Evolutionary conservation across 495 filamentous ascomycete genomes (phyloP), one percentile per base, ranked within the genome.

Genomic region (Recurvomyces mirabilis): DNA sequence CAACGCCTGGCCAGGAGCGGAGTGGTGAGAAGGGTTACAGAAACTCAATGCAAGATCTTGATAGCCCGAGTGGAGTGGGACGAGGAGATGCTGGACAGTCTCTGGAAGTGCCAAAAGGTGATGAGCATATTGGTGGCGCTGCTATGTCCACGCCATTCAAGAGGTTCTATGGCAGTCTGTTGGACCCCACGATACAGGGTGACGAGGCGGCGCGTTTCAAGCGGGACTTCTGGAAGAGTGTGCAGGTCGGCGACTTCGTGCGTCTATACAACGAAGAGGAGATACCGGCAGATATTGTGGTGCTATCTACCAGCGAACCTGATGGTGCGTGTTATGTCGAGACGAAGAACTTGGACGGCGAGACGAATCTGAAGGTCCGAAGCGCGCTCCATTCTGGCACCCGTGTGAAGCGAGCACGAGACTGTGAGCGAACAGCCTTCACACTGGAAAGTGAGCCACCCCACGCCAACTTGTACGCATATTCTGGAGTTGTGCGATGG

Each of bases 301-400:
- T 99, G 40, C 68, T 99, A n/a, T 86, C 91, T 11, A 95, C 93
- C 9, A 95, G 91, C 2, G 91, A 95, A 55, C 73, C 77, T 3
- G 93, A 99, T 56, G 93, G 93, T 28, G 82, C 87, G 25, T 99
- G 93, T 61, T 96, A 96, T 53, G 81, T 96, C 18, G 93, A 99
- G 64, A 99, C 93, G 2, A 99, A 94, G 69, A 94, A 93, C 56
- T 65, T 99, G 61, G 93, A 99, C 56, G 93, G 93, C 15, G 93
- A 99, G 62, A 99, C 93, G 0, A 99, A 99, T 54, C 67, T 99
- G 41, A 99, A 99, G 62, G 85, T 96, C 41, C 81, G 93, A 18
- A 83, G 88, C 47, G 88, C 93, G 15, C 71, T 96, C 21, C 81
- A 89, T 48, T 87, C 85, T 62, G 80, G 88, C 25, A 81, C 81